Conservation (phyloP, 331 rosid genomes). For the Rosa hybrid region DNA sequence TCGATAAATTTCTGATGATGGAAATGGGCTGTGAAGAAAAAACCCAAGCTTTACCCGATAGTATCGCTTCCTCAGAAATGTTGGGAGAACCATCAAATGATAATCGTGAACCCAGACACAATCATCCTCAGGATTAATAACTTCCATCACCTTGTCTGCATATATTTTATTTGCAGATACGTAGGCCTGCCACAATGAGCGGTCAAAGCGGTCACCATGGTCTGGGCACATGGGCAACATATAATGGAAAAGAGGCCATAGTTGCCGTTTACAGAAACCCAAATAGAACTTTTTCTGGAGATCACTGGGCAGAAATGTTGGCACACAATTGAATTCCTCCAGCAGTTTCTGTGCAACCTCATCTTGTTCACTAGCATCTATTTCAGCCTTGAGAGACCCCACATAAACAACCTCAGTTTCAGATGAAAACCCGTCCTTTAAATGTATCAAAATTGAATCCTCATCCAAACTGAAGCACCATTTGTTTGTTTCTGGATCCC, state of each 20-base stretch:
- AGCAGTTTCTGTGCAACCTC: conserved; percentile 83
- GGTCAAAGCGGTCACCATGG: conserved; percentile 92
- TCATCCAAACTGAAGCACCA: conserved; percentile 95
- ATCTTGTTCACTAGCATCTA: conserved; percentile 79
- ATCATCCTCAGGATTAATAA: conserved; percentile 93
- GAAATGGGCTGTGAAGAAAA: conserved; percentile 95
- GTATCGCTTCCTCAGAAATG: conserved; percentile 80
- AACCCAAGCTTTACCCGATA: conserved; percentile 86
- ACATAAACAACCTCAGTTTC: conserved; percentile 86
- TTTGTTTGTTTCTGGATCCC: conserved; percentile 61
- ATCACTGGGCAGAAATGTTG: conserved; percentile 86
- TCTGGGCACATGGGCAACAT: conserved; percentile 96
- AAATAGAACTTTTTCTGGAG: conserved; percentile 82
- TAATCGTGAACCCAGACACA: conserved; percentile 97
- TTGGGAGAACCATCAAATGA: conserved; percentile 95
- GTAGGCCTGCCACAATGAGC: conserved; percentile 91
- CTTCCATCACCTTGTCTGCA: conserved; percentile 97
- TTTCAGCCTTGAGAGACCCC: conserved; percentile 90
- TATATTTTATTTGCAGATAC: conserved; percentile 90
- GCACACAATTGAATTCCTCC: conserved; percentile 78
- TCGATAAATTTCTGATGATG: conserved; percentile 94
- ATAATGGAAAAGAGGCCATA: conserved; percentile 98
- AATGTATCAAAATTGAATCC: conserved; percentile 78
- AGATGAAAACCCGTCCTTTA: conserved; percentile 82
- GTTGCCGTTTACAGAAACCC: conserved; percentile 89